Conservation (phyloP, 495 filamentous ascomycete genomes). For the Chlorociboria aeruginascens region DNA sequence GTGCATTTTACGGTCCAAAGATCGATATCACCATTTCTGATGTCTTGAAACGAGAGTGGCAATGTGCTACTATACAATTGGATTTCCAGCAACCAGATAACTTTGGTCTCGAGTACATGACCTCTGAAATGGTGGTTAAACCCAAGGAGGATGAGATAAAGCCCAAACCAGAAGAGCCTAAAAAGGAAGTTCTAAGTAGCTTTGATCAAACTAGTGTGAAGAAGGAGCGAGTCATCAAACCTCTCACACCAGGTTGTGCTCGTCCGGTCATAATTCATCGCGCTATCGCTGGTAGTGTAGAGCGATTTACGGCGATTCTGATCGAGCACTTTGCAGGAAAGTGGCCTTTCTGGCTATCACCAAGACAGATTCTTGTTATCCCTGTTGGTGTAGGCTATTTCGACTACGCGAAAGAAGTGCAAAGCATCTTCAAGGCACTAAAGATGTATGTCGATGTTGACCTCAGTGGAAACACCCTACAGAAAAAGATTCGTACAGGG, state of each 20-base stretch:
- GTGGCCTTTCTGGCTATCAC: conserved; percentile 97
- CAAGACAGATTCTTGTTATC: conserved; percentile 82
- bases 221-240: conserved; percentile 30
- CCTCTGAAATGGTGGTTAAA: conserved; percentile 41
- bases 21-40: conserved; percentile 89
- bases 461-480: conserved; percentile 78
- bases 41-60: conserved; percentile 61
- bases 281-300: conserved; percentile 85
- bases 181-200: conserved; percentile 15
- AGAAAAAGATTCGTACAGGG: conserved; percentile 88
- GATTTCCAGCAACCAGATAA: conserved; percentile 87
- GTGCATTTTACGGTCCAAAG: conserved; percentile 90
- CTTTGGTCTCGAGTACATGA: conserved; percentile 77
- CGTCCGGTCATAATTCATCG: conserved; percentile 96
- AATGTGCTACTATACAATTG: conserved; percentile 95
- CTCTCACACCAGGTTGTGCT: conserved; percentile 57
- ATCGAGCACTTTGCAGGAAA: conserved; percentile 94
- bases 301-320: conserved; percentile 89
- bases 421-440: conserved; percentile 36
- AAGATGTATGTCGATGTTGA: conserved; percentile 79
- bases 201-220: conserved; percentile 1
- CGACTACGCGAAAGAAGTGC: conserved; percentile 77
- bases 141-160: conserved; percentile 21
- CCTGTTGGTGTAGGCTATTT: conserved; percentile 79
- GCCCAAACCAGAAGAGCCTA: conserved; percentile 18